Percentiles rank a stretch among this genome's conserved stretches.
Conservation (phyloP, 345 rosid species). For the Aethionema arabicum region DNA sequence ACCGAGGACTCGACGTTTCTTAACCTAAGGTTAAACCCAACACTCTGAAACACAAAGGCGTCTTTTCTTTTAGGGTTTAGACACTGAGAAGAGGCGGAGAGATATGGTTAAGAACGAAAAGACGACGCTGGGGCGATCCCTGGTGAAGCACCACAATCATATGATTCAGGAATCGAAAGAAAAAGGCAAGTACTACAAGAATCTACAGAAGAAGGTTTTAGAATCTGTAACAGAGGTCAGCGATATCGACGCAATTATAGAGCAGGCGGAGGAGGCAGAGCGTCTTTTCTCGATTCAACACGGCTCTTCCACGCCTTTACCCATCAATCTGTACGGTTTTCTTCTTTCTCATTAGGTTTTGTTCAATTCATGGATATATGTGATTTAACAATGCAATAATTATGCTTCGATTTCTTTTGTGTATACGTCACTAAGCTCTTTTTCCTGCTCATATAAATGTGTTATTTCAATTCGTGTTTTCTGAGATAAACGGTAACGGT, state of each 20-base stretch:
- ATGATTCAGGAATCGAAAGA: constrained; percentile 85
- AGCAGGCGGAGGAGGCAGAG: constrained; percentile 71
- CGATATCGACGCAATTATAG: constrained; percentile 82
- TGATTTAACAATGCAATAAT: too few relatives aligned
- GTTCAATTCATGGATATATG: neutral
- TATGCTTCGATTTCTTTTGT: too few relatives aligned
- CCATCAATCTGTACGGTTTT: constrained; percentile 55
- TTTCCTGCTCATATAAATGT: neutral
- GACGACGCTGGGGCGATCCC: constrained; percentile 68
- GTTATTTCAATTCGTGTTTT: neutral
- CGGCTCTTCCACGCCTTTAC: constrained; percentile 43
- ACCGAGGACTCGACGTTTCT: too few relatives aligned
- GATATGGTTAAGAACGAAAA: constrained; percentile 82
- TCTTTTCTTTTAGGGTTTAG: constrained; percentile 26
- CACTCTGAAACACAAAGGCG: too few relatives aligned
- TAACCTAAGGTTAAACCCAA: too few relatives aligned
- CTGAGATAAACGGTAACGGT: neutral
- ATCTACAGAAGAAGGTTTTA: constrained; percentile 73
- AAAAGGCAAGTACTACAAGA: constrained; percentile 65
- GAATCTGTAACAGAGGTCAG: constrained; percentile 80
- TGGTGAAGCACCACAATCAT: constrained; percentile 91
- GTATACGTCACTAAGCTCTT: neutral
- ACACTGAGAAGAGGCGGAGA: constrained; percentile 9
- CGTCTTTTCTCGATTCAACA: constrained; percentile 47
- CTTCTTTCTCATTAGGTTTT: neutral